phyloP scores from a whole-genome alignment of 148 eudicot genomes.

The Dysphania ambrosioides region DNA sequence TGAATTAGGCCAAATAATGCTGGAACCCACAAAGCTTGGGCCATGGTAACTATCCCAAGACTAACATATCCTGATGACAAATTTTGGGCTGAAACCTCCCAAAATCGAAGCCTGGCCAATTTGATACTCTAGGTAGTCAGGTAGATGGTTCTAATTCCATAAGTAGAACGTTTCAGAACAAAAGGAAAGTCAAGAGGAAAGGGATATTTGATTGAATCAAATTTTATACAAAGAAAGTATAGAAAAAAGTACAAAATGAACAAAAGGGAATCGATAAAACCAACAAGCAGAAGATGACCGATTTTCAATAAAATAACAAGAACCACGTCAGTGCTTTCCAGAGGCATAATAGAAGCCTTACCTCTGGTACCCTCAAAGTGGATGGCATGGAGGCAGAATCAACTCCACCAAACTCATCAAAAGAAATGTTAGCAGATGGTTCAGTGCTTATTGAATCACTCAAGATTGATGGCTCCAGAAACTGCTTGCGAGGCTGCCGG shows the following conservation, averaged over 20 bases:
- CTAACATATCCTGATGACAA: neutral
- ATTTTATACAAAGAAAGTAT: too few species aligned
- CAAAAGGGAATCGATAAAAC: neutral
- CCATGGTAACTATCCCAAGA: too few species aligned
- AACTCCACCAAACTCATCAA: conserved; percentile 66
- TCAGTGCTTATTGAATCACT: conserved; percentile 65
- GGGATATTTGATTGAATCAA: neutral
- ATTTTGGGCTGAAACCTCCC: neutral
- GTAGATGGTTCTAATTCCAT: neutral
- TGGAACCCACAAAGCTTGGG: neutral
- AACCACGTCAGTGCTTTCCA: neutral
- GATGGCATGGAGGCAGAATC: conserved; percentile 66
- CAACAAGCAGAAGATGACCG: neutral
- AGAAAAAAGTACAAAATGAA: neutral
- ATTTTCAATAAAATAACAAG: neutral
- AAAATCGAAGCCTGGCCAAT: too few species aligned
- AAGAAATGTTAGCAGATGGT: conserved; percentile 45
- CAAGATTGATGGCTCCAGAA: conserved; percentile 47
- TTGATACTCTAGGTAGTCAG: too few species aligned
- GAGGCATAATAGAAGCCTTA: conserved; percentile 24
- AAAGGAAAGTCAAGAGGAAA: neutral
- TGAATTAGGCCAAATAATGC: neutral
- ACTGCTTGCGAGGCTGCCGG: conserved; percentile 67
- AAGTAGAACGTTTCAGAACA: neutral
- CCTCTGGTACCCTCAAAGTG: conserved; percentile 64